Conservation (phyloP, 2,329 filamentous ascomycete species). For the Claviceps paspali region DNA sequence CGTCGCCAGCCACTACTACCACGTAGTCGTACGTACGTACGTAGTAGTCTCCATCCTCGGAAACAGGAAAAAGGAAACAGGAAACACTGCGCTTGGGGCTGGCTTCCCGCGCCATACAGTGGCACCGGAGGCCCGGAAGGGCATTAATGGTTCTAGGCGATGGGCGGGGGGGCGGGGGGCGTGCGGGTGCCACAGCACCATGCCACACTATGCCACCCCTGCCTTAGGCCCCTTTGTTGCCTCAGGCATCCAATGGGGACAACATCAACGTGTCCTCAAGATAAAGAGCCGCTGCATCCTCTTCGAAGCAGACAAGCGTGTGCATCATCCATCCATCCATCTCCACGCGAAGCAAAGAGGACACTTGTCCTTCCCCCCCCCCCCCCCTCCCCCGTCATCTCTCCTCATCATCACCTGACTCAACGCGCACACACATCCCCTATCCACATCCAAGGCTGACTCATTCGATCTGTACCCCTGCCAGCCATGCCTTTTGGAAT, state of each 20-base stretch:
- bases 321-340: too few species aligned
- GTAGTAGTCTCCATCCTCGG: too few species aligned
- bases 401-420: constrained; percentile 11
- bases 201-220: neutral
- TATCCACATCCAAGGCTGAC: constrained; percentile 9
- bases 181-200: too few species aligned
- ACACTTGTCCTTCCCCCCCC: constrained; percentile 7
- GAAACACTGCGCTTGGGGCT: too few species aligned
- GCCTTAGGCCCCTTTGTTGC: constrained; percentile 10
- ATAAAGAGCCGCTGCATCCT: constrained; percentile 5
- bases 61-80: too few species aligned
- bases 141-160: too few species aligned
- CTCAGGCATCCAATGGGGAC: constrained; percentile 16
- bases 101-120: too few species aligned
- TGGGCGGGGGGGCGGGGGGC: too few species aligned
- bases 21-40: too few species aligned
- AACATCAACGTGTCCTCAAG: constrained; percentile 18
- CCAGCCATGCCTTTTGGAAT: constrained; percentile 12
- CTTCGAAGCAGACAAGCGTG: neutral
- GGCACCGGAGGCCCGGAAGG: too few species aligned
- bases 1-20: too few species aligned
- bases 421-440: constrained; percentile 4
- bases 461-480: constrained; percentile 9
- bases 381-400: constrained; percentile 1
- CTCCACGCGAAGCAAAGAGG: neutral